Evolutionary conservation across 257 asterid species (phyloP).

Genomic region (Solanum arcanum): DNA sequence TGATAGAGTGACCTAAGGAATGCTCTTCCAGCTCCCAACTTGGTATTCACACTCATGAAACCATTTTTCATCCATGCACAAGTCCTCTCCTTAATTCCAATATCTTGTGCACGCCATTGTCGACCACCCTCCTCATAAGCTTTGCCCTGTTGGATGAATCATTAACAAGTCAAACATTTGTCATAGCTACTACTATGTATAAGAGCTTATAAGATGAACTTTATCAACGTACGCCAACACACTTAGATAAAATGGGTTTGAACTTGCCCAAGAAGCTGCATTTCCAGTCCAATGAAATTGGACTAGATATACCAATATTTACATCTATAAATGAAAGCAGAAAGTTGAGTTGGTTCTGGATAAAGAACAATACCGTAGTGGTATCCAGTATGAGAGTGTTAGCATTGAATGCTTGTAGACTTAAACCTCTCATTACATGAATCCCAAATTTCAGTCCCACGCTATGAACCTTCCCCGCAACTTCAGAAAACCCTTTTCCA

Average conservation of each 20-base stretch:
- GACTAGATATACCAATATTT: neutral
- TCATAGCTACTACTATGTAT: neutral
- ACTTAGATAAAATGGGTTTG: neutral
- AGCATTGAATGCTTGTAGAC: constrained; percentile 75
- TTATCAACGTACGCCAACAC: neutral
- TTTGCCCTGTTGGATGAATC: constrained; percentile 38
- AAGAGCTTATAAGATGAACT: neutral
- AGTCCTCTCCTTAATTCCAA: constrained; percentile 64
- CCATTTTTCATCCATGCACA: constrained; percentile 89
- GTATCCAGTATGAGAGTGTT: constrained; percentile 71
- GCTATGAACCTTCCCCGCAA: constrained; percentile 59
- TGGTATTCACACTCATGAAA: constrained; percentile 83
- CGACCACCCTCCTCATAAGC: constrained; percentile 66
- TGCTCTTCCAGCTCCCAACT: constrained; percentile 82
- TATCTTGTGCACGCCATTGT: constrained; percentile 62
- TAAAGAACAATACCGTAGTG: constrained; percentile 39
- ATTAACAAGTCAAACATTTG: neutral
- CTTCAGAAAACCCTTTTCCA: constrained; percentile 67
- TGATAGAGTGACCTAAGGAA: constrained; percentile 84
- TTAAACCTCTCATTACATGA: constrained; percentile 91
- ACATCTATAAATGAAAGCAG: neutral
- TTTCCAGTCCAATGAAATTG: neutral
- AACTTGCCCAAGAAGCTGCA: neutral
- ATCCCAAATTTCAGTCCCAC: constrained; percentile 94
- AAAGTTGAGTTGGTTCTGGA: neutral